Evolutionary conservation across 2,329 filamentous ascomycete species (phyloP), one percentile per base, ranked within the genome.

Genomic region (Stemphylium beticola): DNA sequence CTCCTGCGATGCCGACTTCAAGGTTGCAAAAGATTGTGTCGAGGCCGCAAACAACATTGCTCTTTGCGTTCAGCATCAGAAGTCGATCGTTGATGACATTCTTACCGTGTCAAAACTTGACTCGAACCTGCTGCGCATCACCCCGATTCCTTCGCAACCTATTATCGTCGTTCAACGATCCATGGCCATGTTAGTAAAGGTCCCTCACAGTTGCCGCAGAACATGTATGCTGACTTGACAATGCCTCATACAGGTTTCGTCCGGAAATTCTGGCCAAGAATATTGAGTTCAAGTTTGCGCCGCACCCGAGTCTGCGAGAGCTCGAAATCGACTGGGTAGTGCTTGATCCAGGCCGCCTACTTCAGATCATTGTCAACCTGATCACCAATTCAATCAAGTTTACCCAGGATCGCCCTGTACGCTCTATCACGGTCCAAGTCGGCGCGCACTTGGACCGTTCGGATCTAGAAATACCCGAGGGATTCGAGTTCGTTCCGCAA

Each of bases 381-480:
- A 69, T 80, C n/a, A 79, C 78, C 8, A 80, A 80, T 43, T 74
- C 76, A 0, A 78, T 81, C 67, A 81, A 81, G 49, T 81, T 81
- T 57, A 81, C 77, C 0, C 69, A 75, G 31, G 66, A 71, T 38
- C 64, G 66, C 3, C 44, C 66, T 0, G 61, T 53, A n/a, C 72
- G 77, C 3, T 63, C 63, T 6, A 76, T 81, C 50, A 72, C 64
- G 0, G 71, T 80, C 4, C 73, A 68, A 20, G 57, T 79, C 7
- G 71, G 75, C 20, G 76, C 74, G 5, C 59, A 60, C 4, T 20
- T 40, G 1, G 53, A 87, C 1, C 54, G 59, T 40, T 66, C 66
- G 2, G 60, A 60, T n/a, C 48, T 58, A n/a, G 61, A 49, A 15
- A 49, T 20, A 46, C 29, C 34, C 32, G 32, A 60, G 42, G 61